A percentile compares a stretch with the other conserved stretches of the same genome.
These are phyloP conservation scores for Candida anglica DNA, from an alignment of 805 yeast genomes.

Conservation along the genomic window DNA sequence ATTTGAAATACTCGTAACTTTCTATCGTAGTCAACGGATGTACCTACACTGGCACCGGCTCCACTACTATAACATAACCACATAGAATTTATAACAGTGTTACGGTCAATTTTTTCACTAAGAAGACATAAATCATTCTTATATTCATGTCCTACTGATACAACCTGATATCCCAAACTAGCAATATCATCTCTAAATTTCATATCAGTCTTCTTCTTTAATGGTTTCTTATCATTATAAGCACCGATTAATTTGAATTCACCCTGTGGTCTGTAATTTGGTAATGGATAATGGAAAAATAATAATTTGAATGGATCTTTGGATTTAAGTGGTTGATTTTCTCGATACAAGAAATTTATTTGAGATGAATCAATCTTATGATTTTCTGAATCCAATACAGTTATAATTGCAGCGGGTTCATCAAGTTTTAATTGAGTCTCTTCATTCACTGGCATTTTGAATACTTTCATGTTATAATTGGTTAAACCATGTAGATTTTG, in stretches of 20 bases:
- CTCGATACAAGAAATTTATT: constrained; percentile 29
- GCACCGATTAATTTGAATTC: constrained; percentile 34
- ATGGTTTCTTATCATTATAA: constrained; percentile 33
- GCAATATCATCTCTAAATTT: constrained; percentile 30
- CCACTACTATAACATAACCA: constrained; percentile 39
- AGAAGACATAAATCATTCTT: constrained; percentile 40
- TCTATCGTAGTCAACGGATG: constrained; percentile 25
- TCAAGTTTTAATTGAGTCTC: constrained; percentile 1
- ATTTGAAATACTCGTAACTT: constrained; percentile 32
- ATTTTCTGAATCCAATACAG: constrained; percentile 31
- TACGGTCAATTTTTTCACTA: constrained; percentile 14
- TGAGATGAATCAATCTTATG: constrained; percentile 27
- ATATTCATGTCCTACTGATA: constrained; percentile 42
- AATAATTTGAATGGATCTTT: constrained; percentile 21
- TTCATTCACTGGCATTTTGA: constrained; percentile 4
- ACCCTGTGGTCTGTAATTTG: constrained; percentile 39
- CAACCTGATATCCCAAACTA: constrained; percentile 31
- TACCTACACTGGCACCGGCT: constrained; percentile 33
- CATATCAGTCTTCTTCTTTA: constrained; percentile 24
- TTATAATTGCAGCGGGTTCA: constrained; percentile 20
- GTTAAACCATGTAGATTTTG: constrained; percentile 29
- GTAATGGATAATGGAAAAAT: constrained; percentile 39
- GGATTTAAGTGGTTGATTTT: constrained; percentile 9
- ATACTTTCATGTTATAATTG: constrained; percentile 29
- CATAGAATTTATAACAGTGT: constrained; percentile 11